phyloP scores from a whole-genome alignment of 805 yeast species.

The Cyberlindnera mrakii region DNA sequence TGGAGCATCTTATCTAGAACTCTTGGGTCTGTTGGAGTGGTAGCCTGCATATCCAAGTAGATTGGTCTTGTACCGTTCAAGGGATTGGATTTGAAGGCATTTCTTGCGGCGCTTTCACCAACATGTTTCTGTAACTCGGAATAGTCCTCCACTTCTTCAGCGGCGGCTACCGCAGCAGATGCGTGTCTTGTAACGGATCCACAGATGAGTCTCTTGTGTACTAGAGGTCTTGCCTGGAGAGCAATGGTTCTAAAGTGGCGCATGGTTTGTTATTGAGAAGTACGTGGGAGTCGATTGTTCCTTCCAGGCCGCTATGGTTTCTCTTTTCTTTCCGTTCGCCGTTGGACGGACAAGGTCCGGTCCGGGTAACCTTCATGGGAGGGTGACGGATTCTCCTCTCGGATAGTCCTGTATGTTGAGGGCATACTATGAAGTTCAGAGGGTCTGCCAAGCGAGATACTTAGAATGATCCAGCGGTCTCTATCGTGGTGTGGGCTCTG shows the following conservation, averaged over 20 bases:
- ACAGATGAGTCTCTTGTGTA: not conserved
- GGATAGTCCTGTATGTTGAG: too few relatives aligned
- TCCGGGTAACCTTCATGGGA: too few relatives aligned
- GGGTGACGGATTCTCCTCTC: too few relatives aligned
- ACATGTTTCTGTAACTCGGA: slow-evolving; percentile 6
- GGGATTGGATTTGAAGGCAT: slow-evolving; percentile 34
- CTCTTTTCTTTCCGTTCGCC: too few relatives aligned
- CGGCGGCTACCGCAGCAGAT: slow-evolving; percentile 1
- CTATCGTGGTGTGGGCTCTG: too few relatives aligned
- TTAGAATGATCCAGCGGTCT: too few relatives aligned
- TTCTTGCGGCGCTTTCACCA: slow-evolving; percentile 28
- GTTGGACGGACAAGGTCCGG: too few relatives aligned
- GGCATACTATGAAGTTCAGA: too few relatives aligned
- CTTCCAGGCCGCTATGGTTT: too few relatives aligned
- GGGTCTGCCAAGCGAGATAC: too few relatives aligned
- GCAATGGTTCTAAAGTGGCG: slow-evolving; percentile 1
- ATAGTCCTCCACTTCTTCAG: slow-evolving; percentile 4
- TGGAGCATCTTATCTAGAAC: slow-evolving; percentile 84
- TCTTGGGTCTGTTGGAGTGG: slow-evolving; percentile 97
- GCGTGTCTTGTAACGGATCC: not conserved
- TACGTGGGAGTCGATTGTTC: too few relatives aligned
- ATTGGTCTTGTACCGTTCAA: slow-evolving; percentile 78
- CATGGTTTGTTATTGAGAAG: not conserved
- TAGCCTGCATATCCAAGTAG: slow-evolving; percentile 95
- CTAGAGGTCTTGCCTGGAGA: not conserved